Base-by-base conservation (phyloP, 1,284 basidiomycete species). In the Rhizoctonia solani region DNA sequence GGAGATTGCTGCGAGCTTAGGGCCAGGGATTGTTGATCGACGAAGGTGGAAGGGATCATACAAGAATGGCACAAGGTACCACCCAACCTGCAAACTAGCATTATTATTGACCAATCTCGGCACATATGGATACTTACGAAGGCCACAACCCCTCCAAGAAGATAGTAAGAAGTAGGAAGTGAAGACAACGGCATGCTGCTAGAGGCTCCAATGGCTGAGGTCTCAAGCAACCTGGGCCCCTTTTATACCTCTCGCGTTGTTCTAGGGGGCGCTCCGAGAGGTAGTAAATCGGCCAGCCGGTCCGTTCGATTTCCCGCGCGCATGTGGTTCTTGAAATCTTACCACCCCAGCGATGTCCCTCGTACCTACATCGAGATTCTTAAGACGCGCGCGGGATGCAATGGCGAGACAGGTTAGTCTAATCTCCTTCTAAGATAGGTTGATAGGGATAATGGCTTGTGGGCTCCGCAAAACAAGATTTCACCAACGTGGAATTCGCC, bases 1-100 rank as follows among this genome's bases (percentile, higher is more conserved):
- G 5, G 89, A 84, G 72, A 94, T 87, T 72, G 83, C 85, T 44
- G 93, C 93, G 1, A 88, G 74, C 66, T 85, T 80, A 0, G 94
- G 93, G 0, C 93, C 93, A 6, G 90, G 89, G 72, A 87, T 83
- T 8, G 56, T 58, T 75, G 74, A 25, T 25, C 61, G 44, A 5
- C 87, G 83, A 39, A 89, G 81, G 21, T 79, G 77, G 74, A 86
- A 81, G 0, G 83, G 75, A 72, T 92, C 89, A 34, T 80, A 67
- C 8, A 89, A 58, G 73, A 83, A 90, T 0, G 85, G 82, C 1
- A 87, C 69, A 44, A 88, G 29, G 69, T 89, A 87, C 30, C 39
- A 67, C 3, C 46, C 49, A 19, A 65, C 50, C 69, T 71, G n/a
- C 34, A 8, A 39, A 16, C 8, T 39, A 39, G 8, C 37, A 16